These are phyloP conservation scores for Claviceps maximensis DNA, from an alignment of 2,329 filamentous ascomycete genomes.

Conservation along the genomic window DNA sequence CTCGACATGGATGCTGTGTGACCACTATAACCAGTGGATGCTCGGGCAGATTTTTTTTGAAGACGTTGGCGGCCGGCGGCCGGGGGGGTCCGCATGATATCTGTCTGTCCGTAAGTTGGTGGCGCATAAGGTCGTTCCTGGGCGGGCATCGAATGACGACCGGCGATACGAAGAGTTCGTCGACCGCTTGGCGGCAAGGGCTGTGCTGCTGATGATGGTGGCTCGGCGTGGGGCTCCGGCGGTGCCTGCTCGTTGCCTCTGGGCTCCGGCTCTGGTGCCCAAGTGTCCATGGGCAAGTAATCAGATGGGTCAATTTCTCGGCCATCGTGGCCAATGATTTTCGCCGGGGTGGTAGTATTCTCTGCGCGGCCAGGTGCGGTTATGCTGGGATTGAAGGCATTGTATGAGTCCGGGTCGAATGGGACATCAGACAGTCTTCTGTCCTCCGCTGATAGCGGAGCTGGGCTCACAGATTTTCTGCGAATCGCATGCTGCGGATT, in stretches of 20 bases:
- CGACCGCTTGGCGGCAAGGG: constrained; percentile 37
- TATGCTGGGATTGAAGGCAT: constrained; percentile 52
- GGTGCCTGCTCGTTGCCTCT: constrained; percentile 19
- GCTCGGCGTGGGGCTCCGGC: constrained; percentile 25
- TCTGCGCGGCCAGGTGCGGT: constrained; percentile 22
- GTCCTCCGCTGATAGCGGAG: constrained; percentile 37
- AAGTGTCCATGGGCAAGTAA: constrained; percentile 62
- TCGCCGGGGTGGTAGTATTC: constrained; percentile 44
- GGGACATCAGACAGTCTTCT: constrained; percentile 48
- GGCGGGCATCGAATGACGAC: constrained; percentile 32
- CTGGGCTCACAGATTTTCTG: constrained; percentile 64
- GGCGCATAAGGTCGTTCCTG: constrained; percentile 9
- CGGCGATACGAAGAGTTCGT: constrained; percentile 36
- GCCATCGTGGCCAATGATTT: constrained; percentile 64
- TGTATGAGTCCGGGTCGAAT: constrained; percentile 65
- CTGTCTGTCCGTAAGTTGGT: constrained; percentile 17
- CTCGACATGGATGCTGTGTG: constrained; percentile 26
- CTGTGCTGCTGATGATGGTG: constrained; percentile 38
- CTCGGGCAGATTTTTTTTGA: constrained; percentile 47
- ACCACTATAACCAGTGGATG: constrained; percentile 24
- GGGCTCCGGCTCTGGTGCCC: constrained; percentile 63
- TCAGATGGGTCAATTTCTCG: constrained; percentile 70
- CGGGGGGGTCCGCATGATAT: constrained; percentile 20
- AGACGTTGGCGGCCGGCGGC: constrained; percentile 41
- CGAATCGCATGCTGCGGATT: constrained; percentile 39